phyloP scores from a whole-genome alignment of 805 yeast species.

The Saccharomycopsis sp. region DNA sequence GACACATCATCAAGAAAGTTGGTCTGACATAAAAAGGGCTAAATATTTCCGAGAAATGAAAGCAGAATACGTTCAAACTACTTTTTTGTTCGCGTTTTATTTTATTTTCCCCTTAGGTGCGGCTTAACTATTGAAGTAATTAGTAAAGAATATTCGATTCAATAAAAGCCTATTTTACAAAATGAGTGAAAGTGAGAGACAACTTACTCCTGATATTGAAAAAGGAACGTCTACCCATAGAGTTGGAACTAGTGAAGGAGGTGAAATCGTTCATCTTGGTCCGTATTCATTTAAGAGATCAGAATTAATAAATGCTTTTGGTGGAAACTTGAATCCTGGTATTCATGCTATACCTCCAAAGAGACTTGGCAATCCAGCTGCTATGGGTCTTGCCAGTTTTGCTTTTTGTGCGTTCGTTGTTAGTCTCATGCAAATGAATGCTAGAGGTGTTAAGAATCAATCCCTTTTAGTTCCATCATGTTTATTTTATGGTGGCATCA shows the following conservation, averaged over 20 bases:
- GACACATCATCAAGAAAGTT: no score
- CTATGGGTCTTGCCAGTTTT: constrained; percentile 54
- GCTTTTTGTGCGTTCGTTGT: constrained; percentile 56
- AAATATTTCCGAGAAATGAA: no score
- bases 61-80: no score
- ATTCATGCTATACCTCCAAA: constrained; percentile 22
- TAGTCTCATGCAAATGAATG: constrained; percentile 46
- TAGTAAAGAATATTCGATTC: no score
- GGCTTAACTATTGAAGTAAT: no score
- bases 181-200: constrained; percentile 3
- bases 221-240: constrained; percentile 10
- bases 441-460: constrained; percentile 43
- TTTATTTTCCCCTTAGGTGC: no score
- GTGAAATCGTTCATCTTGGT: constrained; percentile 26
- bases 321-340: constrained; percentile 45
- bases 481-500: constrained; percentile 55
- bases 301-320: constrained; percentile 52
- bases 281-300: constrained; percentile 32
- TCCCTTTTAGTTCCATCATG: constrained; percentile 51
- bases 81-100: no score
- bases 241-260: constrained; percentile 15
- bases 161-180: no score
- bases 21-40: no score
- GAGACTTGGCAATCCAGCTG: constrained; percentile 60
- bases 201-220: constrained; percentile 21